Percentiles rank a stretch among this genome's conserved stretches.
phyloP scores from a whole-genome alignment of 345 rosid genomes.

The Cochlearia excelsa region DNA sequence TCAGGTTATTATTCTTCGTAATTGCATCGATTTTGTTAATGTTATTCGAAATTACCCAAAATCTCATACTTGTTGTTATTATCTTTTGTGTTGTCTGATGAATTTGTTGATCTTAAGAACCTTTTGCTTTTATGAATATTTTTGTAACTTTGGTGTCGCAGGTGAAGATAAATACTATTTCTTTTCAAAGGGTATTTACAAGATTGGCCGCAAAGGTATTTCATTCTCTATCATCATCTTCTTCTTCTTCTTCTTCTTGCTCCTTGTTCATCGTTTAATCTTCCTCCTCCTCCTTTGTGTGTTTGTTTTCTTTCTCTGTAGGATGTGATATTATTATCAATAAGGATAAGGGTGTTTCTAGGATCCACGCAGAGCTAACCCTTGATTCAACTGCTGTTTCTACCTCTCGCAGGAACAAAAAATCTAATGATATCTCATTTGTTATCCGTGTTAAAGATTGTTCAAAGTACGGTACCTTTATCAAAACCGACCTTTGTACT shows the following conservation, averaged over 20 bases:
- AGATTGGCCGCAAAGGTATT: not conserved
- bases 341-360: conserved; percentile 86
- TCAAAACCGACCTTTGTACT: conserved; percentile 43
- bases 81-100: not conserved
- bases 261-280: too few species aligned
- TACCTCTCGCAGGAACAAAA: conserved; percentile 24
- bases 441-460: conserved; percentile 61
- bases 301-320: conserved; percentile 23
- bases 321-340: conserved; percentile 80
- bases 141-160: not conserved
- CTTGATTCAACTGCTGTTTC: conserved; percentile 51
- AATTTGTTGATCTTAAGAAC: too few species aligned
- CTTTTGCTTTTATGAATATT: too few species aligned
- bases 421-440: conserved; percentile 35
- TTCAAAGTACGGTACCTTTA: conserved; percentile 86
- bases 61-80: not conserved
- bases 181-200: not conserved
- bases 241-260: not conserved
- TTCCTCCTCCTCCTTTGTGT: too few species aligned
- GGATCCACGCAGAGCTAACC: conserved; percentile 75
- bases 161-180: not conserved
- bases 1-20: conserved; percentile 41
- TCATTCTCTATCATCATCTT: not conserved
- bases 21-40: too few species aligned
- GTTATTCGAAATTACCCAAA: not conserved